These are phyloP conservation scores for Hypoxylon perforatum DNA, from an alignment of 495 filamentous ascomycete genomes.

Conservation along the genomic window DNA sequence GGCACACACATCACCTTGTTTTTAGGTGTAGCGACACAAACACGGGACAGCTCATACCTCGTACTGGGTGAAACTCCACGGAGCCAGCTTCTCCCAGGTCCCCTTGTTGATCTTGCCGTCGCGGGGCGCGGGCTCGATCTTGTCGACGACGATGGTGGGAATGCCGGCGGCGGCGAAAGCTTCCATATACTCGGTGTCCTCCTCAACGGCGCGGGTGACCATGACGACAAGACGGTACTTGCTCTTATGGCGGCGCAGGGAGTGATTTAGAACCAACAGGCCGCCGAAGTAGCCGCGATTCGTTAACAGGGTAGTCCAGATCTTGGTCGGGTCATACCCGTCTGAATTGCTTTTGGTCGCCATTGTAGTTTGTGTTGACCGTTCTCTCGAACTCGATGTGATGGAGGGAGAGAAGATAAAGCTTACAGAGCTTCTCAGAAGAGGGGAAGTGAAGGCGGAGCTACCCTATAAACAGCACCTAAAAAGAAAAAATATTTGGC, in stretches of 20 bases:
- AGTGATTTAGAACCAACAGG: conserved; percentile 52
- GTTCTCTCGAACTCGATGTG: background rate
- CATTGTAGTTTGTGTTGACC: conserved; percentile 16
- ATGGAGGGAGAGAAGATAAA: background rate
- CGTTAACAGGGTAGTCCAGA: conserved; percentile 55
- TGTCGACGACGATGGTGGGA: conserved; percentile 53
- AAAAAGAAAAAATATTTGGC: conserved; percentile 1
- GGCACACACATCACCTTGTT: background rate
- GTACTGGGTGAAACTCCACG: conserved; percentile 55
- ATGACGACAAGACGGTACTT: conserved; percentile 55
- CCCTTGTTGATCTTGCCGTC: conserved; percentile 54
- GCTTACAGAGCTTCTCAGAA: background rate
- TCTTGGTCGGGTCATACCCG: conserved; percentile 49
- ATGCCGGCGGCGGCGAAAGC: conserved; percentile 53
- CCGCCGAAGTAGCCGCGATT: conserved; percentile 54
- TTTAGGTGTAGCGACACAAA: background rate
- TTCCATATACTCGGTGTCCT: conserved; percentile 53
- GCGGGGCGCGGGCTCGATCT: conserved; percentile 52
- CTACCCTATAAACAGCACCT: background rate
- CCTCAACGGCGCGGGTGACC: conserved; percentile 53
- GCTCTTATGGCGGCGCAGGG: conserved; percentile 47
- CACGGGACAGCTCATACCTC: conserved; percentile 47
- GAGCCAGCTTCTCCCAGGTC: conserved; percentile 56
- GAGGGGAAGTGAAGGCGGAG: background rate
- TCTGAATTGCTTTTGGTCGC: conserved; percentile 24